Base-by-base conservation (phyloP, 352 stramenopile species). In the Thraustochytrium striatum region DNA sequence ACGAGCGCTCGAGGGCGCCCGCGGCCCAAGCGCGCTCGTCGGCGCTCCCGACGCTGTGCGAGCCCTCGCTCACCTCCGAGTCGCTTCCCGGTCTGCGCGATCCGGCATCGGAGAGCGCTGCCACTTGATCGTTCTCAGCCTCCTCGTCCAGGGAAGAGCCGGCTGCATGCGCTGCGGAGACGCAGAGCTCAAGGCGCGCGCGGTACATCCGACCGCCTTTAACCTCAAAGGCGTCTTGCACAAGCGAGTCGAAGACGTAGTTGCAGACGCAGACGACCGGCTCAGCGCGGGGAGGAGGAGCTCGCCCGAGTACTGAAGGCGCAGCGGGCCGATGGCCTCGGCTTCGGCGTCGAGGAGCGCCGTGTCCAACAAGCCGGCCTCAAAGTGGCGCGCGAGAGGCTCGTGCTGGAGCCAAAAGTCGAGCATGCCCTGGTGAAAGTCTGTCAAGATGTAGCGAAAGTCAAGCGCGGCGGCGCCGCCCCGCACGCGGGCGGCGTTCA, bases 131-230 rank as follows among this genome's bases (percentile, higher is more conserved):
- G n/a, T n/a, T n/a, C n/a, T n/a, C n/a, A n/a, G n/a, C n/a, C n/a
- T n/a, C n/a, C n/a, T n/a, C n/a, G n/a, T n/a, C n/a, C n/a, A n/a
- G n/a, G n/a, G n/a, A n/a, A n/a, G n/a, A n/a, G n/a, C n/a, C n/a
- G n/a, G 33, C 32, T 2, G 33, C 58, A 13, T 43, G 19, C 38
- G 25, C 9, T 9, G 44, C 19, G 33, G 19, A 33, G 33, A 33
- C 35, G 33, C 50, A 7, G 5, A 97, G 90, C 80, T 89, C 94
- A n/a, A 96, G 90, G 0, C 97, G 86, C 0, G 92, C 93, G 83
- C 97, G 89, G 81, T 96, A 96, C 19, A 97, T 79, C 1, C 3
- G 21, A 1, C 61, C 69, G 35, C 62, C 11, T n/a, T 53, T 35
- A 19, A 85, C 50, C 9, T 73, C 62, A 35, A 85, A 58, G 32